These are phyloP conservation scores for Phyllosticta citriasiana DNA, from an alignment of 2,329 filamentous ascomycete genomes.

Conservation along the genomic window DNA sequence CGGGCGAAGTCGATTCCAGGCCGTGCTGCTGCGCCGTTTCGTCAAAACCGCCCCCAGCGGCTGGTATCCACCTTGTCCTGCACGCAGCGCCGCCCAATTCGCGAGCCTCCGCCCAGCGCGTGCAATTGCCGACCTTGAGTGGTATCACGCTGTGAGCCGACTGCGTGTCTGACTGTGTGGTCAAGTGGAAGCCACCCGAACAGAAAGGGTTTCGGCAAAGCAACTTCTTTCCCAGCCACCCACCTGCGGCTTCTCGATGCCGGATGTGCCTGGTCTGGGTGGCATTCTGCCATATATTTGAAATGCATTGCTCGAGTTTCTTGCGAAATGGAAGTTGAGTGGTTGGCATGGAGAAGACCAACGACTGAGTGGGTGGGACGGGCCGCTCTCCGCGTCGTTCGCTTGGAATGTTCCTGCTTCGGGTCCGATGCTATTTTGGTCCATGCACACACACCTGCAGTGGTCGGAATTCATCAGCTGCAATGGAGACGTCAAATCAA, in stretches of 20 bases:
- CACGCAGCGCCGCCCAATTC: neutral
- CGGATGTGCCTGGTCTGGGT: neutral
- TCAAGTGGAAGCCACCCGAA: neutral
- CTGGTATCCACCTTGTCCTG: neutral
- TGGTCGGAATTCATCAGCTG: no score
- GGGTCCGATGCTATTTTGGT: neutral
- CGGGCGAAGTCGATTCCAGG: neutral
- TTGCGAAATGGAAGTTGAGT: neutral
- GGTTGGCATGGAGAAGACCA: neutral
- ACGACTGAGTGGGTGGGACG: neutral
- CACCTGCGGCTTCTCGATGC: neutral
- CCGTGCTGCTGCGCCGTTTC: neutral
- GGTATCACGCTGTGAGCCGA: neutral
- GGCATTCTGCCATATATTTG: neutral
- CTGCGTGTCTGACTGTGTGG: neutral
- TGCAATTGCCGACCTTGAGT: neutral
- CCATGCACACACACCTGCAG: no score
- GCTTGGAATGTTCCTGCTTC: neutral
- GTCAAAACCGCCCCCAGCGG: neutral
- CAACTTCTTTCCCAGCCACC: neutral
- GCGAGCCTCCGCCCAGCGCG: neutral
- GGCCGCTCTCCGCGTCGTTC: neutral
- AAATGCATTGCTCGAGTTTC: neutral
- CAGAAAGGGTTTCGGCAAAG: neutral
- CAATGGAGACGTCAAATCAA: no score